Conservation (phyloP, 2,329 filamentous ascomycete genomes). For the Diplodia sapinea region DNA sequence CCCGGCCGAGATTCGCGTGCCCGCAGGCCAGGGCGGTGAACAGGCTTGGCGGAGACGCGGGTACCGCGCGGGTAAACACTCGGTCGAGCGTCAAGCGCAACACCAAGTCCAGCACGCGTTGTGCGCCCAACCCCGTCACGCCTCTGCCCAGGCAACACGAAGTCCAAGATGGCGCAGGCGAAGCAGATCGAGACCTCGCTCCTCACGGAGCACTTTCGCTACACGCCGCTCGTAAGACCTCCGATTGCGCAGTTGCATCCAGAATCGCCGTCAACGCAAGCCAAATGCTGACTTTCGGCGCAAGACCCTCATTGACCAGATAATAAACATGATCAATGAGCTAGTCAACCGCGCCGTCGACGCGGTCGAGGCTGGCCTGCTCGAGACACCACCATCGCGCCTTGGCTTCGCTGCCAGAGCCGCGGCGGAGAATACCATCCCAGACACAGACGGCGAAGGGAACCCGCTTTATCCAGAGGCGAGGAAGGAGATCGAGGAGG, state of each 20-base stretch:
- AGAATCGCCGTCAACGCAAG: neutral
- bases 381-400: conserved; percentile 72
- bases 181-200: conserved; percentile 63
- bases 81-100: conserved; percentile 14
- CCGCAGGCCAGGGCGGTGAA: conserved; percentile 20
- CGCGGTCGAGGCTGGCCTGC: conserved; percentile 82
- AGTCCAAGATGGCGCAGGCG: conserved; percentile 48
- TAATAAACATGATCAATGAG: conserved; percentile 96
- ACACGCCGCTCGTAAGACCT: conserved; percentile 79
- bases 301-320: conserved; percentile 93
- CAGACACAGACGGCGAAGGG: conserved; percentile 48
- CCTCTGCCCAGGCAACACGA: conserved; percentile 8
- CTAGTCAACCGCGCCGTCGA: conserved; percentile 88
- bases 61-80: conserved; percentile 26
- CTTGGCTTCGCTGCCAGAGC: conserved; percentile 74
- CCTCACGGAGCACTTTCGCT: conserved; percentile 93
- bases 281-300: neutral
- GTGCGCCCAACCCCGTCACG: conserved; percentile 11
- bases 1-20: conserved; percentile 17
- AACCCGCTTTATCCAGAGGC: conserved; percentile 56
- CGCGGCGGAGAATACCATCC: conserved; percentile 54
- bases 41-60: neutral
- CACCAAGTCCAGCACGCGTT: conserved; percentile 4
- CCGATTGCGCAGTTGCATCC: neutral
- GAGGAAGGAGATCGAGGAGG: conserved; percentile 81